Evolutionary conservation across 2,329 filamentous ascomycete species (phyloP).

Genomic region (Catunica adiposa): DNA sequence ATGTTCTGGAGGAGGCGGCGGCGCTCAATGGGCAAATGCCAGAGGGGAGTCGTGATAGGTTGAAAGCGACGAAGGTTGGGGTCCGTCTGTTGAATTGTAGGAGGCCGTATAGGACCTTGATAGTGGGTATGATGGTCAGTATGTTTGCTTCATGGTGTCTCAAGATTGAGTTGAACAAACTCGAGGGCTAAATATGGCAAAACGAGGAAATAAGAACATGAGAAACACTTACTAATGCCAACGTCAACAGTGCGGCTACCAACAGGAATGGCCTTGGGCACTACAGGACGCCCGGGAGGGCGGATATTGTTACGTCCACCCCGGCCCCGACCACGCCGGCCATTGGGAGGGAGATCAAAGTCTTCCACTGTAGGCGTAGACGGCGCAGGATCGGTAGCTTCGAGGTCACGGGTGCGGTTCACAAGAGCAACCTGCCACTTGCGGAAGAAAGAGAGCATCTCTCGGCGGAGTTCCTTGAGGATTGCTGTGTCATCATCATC

Average conservation of each 20-base stretch:
- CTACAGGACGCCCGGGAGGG: constrained; percentile 16
- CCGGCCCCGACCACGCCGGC: constrained; percentile 20
- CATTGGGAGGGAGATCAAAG: constrained; percentile 19
- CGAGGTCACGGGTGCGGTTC: constrained; percentile 51
- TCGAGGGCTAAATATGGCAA: not conserved
- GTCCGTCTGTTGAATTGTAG: constrained; percentile 27
- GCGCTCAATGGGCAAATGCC: constrained; percentile 41
- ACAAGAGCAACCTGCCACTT: constrained; percentile 64
- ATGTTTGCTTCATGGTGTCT: not conserved
- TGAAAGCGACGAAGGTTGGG: constrained; percentile 34
- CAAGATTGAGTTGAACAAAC: not conserved
- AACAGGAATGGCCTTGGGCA: not conserved
- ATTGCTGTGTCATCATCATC: constrained; percentile 24
- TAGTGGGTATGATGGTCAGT: not conserved
- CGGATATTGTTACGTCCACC: constrained; percentile 14
- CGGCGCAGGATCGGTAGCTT: constrained; percentile 5
- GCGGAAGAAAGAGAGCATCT: constrained; percentile 54
- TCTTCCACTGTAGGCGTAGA: not conserved
- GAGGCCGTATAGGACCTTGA: constrained; percentile 25
- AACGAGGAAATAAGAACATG: not conserved
- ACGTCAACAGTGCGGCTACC: constrained; percentile 8
- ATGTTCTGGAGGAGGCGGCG: constrained; percentile 54
- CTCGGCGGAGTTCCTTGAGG: constrained; percentile 50
- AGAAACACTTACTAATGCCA: constrained; percentile 2
- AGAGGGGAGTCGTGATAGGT: constrained; percentile 44